Evolutionary conservation across 345 rosid genomes (phyloP).

Genomic region (Combretum micranthum): DNA sequence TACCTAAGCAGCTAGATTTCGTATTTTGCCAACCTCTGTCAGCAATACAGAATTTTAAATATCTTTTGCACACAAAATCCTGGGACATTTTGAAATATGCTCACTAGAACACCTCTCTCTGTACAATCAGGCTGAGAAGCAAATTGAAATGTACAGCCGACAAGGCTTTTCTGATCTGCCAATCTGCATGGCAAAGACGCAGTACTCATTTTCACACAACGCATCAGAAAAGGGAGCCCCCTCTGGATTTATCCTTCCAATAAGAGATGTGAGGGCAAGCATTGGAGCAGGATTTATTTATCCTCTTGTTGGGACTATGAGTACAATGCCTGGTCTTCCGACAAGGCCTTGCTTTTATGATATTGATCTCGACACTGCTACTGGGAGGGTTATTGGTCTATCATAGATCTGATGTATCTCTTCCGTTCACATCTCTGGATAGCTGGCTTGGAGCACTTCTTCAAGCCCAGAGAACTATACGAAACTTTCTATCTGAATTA

Average conservation of each 20-base stretch:
- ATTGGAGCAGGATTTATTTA: conserved; percentile 96
- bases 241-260: conserved; percentile 64
- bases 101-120: no score
- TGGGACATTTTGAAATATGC: not conserved
- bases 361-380: conserved; percentile 70
- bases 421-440: not conserved
- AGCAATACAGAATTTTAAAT: no score
- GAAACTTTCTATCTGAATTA: not conserved
- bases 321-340: conserved; percentile 98
- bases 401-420: conserved; percentile 29
- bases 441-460: not conserved
- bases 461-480: not conserved
- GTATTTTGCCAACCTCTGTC: no score
- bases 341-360: conserved; percentile 97
- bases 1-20: no score
- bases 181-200: conserved; percentile 99
- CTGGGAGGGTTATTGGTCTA: conserved; percentile 86
- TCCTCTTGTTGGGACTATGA: conserved; percentile 93
- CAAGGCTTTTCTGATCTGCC: conserved; percentile 92
- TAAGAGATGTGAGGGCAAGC: conserved; percentile 93
- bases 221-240: conserved; percentile 92
- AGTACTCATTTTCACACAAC: conserved; percentile 83
- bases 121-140: conserved; percentile 82
- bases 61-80: not conserved
- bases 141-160: conserved; percentile 82